A percentile compares a stretch with the other conserved stretches of the same genome.
phyloP scores from a whole-genome alignment of 768 basidiomycete species.

The Daedaleopsis nitida region DNA sequence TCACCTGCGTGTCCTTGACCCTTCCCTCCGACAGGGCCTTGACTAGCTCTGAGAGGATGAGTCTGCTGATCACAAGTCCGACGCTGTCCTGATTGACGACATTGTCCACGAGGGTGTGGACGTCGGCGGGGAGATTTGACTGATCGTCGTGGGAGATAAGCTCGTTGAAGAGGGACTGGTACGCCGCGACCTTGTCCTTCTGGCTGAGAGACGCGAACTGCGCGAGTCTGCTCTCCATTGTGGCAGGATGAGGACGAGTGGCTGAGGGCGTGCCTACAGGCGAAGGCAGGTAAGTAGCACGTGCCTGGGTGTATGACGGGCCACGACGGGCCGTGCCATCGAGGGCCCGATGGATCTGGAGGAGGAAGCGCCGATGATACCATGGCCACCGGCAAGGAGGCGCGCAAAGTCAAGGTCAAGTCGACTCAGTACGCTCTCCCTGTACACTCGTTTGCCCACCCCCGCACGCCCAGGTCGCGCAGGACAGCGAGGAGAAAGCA shows the following conservation, averaged over 20 bases:
- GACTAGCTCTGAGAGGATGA: slow-evolving; percentile 85
- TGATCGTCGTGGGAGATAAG: slow-evolving; percentile 56
- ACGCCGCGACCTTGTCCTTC: slow-evolving; percentile 84
- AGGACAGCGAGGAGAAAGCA: slow-evolving; percentile 13
- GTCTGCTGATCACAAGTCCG: slow-evolving; percentile 86
- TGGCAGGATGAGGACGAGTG: slow-evolving; percentile 11
- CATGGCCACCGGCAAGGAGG: slow-evolving; percentile 19
- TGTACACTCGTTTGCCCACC: slow-evolving; percentile 2
- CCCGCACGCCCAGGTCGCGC: neutral
- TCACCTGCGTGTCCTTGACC: slow-evolving; percentile 55
- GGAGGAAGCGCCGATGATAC: slow-evolving; percentile 12
- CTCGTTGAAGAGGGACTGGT: slow-evolving; percentile 67
- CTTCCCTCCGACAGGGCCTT: slow-evolving; percentile 59
- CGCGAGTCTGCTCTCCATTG: slow-evolving; percentile 68
- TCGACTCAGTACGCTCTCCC: too few relatives aligned
- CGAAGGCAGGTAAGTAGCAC: neutral
- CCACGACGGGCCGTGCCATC: neutral
- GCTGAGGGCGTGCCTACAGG: slow-evolving; percentile 7
- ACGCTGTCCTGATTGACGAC: slow-evolving; percentile 81
- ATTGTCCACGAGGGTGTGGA: slow-evolving; percentile 75
- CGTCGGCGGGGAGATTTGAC: slow-evolving; percentile 48
- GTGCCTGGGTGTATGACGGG: neutral
- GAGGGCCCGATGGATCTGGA: neutral
- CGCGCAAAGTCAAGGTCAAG: too few relatives aligned
- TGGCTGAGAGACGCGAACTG: slow-evolving; percentile 68